Percentiles rank a stretch among this genome's conserved stretches.
phyloP scores from a whole-genome alignment of 495 filamentous ascomycete species.

The Cercophora newfieldiana region DNA sequence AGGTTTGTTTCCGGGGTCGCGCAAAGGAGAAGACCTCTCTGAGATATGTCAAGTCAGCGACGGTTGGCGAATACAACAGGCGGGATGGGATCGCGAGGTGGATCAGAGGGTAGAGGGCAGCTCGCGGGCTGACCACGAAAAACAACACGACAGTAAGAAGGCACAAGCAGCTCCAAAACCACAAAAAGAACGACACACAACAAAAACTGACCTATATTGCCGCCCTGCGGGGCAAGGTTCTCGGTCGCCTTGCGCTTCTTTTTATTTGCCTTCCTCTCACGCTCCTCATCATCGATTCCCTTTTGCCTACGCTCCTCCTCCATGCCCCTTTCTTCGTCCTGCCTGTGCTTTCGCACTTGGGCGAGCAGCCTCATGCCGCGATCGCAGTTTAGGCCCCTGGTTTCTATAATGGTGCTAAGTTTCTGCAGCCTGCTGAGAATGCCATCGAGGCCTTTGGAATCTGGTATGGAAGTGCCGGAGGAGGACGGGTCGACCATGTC shows the following conservation, averaged over 20 bases:
- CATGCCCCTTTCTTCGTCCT: slow-evolving; percentile 46
- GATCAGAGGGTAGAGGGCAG: slow-evolving; percentile 2
- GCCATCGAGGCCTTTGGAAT: slow-evolving; percentile 69
- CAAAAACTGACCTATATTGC: slow-evolving; percentile 60
- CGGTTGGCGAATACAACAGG: slow-evolving; percentile 3
- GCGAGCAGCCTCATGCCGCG: slow-evolving; percentile 71
- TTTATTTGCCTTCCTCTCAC: slow-evolving; percentile 54
- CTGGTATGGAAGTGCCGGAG: slow-evolving; percentile 66
- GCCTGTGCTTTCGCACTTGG: slow-evolving; percentile 60
- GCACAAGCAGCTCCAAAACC: no score
- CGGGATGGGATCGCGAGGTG: background rate
- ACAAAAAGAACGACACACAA: no score
- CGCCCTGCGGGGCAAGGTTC: slow-evolving; percentile 62
- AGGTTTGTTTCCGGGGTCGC: slow-evolving; percentile 43
- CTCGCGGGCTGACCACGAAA: background rate
- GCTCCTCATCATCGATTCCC: slow-evolving; percentile 47
- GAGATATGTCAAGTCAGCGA: slow-evolving; percentile 9
- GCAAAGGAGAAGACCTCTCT: slow-evolving; percentile 50
- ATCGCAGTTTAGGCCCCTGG: slow-evolving; percentile 63
- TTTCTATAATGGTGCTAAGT: slow-evolving; percentile 65
- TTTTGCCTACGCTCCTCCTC: slow-evolving; percentile 42
- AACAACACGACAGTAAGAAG: slow-evolving; percentile 10
- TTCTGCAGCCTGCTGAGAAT: slow-evolving; percentile 66
- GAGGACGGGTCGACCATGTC: slow-evolving; percentile 68
- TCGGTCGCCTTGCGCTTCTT: slow-evolving; percentile 59